phyloP scores from a whole-genome alignment of 208 protist species.

The Trypanosoma grayi region DNA sequence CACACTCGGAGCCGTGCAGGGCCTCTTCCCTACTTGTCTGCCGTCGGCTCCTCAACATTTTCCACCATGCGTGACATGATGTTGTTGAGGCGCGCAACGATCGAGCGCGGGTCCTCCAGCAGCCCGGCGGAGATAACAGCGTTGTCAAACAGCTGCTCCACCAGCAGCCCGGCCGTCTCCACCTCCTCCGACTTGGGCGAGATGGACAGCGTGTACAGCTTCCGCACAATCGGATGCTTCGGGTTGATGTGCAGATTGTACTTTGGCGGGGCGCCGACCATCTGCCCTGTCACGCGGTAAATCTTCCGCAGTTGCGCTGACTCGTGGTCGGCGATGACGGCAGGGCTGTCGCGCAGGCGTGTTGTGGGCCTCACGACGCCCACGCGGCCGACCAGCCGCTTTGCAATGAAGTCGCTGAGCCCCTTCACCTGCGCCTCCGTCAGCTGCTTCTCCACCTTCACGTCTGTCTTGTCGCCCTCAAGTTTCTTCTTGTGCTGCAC shows the following conservation, averaged over 20 bases:
- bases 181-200: constrained; percentile 66
- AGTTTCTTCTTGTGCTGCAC: constrained; percentile 90
- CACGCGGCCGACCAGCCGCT: constrained; percentile 83
- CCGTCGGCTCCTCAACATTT: constrained; percentile 77
- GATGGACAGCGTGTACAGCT: constrained; percentile 88
- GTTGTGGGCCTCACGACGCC: constrained; percentile 82
- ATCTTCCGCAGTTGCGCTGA: constrained; percentile 91
- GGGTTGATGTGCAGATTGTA: constrained; percentile 94
- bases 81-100: constrained; percentile 86
- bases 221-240: constrained; percentile 88
- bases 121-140: constrained; percentile 90
- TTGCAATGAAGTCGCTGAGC: constrained; percentile 86
- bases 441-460: constrained; percentile 83
- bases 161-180: constrained; percentile 81
- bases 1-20: too few relatives aligned
- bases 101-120: constrained; percentile 90
- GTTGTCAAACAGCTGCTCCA: constrained; percentile 94
- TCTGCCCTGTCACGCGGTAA: constrained; percentile 85
- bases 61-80: constrained; percentile 93
- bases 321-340: constrained; percentile 90
- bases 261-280: constrained; percentile 81
- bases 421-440: constrained; percentile 83
- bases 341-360: constrained; percentile 86
- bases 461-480: constrained; percentile 79
- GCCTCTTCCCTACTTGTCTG: constrained; percentile 63